Evolutionary conservation across 1,284 basidiomycete species (phyloP).

Genomic region (Mycosarcoma mackinlayi): DNA sequence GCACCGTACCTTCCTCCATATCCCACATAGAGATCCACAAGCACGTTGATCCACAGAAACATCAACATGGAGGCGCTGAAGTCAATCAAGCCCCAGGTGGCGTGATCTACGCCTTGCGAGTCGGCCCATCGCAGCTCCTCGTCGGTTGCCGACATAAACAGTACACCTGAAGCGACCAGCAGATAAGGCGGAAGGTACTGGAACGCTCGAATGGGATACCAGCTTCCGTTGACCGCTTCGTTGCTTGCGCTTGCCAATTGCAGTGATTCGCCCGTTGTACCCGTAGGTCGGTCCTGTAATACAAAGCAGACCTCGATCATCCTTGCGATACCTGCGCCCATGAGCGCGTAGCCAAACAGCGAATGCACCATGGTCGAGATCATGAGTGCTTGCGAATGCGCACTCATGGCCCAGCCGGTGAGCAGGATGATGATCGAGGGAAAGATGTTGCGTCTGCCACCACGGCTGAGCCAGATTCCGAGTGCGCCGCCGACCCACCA

Average conservation of each 20-base stretch:
- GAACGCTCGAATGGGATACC: conserved; percentile 55
- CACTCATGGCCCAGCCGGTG: conserved; percentile 91
- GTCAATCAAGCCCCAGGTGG: conserved; percentile 66
- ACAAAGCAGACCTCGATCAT: conserved; percentile 88
- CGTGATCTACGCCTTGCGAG: conserved; percentile 57
- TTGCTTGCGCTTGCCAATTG: conserved; percentile 7
- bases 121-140: conserved; percentile 67
- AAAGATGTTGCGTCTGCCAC: conserved; percentile 84
- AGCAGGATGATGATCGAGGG: conserved; percentile 79
- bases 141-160: conserved; percentile 68
- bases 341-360: conserved; percentile 85
- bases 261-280: conserved; percentile 24
- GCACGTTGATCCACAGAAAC: conserved; percentile 64
- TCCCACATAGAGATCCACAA: conserved; percentile 62
- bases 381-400: conserved; percentile 81
- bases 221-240: conserved; percentile 36
- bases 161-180: conserved; percentile 56
- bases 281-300: conserved; percentile 69
- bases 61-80: conserved; percentile 59
- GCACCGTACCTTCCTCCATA: conserved; percentile 59
- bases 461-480: conserved; percentile 85
- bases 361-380: conserved; percentile 76
- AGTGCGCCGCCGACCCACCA: conserved; percentile 91
- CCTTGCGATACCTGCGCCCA: conserved; percentile 83
- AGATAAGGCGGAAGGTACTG: conserved; percentile 65